Conservation (phyloP, 2,329 filamentous ascomycete species). For the Teratosphaeria pseudoeucalypti region DNA sequence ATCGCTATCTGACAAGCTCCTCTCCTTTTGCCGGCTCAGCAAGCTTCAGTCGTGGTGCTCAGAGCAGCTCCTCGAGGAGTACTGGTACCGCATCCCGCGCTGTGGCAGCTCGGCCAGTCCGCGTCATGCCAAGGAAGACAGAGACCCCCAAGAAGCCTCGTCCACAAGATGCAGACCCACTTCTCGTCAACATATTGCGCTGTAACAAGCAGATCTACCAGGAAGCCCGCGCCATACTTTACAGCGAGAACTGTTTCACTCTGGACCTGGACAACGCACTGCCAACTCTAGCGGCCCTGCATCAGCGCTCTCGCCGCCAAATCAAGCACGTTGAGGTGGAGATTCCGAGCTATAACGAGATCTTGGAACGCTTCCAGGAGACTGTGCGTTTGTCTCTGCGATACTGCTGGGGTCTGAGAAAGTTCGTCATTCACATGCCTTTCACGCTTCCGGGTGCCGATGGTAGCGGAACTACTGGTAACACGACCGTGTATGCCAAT, state of each 20-base stretch:
- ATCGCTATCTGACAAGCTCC: not conserved
- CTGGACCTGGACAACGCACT: slow-evolving; percentile 30
- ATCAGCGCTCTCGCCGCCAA: slow-evolving; percentile 33
- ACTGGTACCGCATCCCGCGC: not conserved
- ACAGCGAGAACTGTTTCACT: slow-evolving; percentile 30
- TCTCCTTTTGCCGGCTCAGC: not conserved
- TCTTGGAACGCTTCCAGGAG: slow-evolving; percentile 37
- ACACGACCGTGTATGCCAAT: slow-evolving; percentile 36
- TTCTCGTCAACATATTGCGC: slow-evolving; percentile 30
- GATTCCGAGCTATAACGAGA: slow-evolving; percentile 37
- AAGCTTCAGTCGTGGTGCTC: not conserved
- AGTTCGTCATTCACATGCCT: slow-evolving; percentile 31
- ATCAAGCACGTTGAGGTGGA: slow-evolving; percentile 34
- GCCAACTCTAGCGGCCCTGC: slow-evolving; percentile 28
- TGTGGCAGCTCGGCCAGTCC: not conserved
- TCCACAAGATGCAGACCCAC: slow-evolving; percentile 24
- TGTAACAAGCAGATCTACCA: slow-evolving; percentile 30
- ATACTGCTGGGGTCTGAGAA: slow-evolving; percentile 37
- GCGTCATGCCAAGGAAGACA: not conserved
- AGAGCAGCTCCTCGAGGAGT: not conserved
- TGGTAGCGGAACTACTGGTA: slow-evolving; percentile 22
- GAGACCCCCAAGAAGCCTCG: slow-evolving; percentile 5
- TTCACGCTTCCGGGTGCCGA: slow-evolving; percentile 22
- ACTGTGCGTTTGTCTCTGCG: slow-evolving; percentile 35
- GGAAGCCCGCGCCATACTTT: slow-evolving; percentile 32